Evolutionary conservation across 306 rosid genomes (phyloP).

Genomic region (Lagenaria siceraria): DNA sequence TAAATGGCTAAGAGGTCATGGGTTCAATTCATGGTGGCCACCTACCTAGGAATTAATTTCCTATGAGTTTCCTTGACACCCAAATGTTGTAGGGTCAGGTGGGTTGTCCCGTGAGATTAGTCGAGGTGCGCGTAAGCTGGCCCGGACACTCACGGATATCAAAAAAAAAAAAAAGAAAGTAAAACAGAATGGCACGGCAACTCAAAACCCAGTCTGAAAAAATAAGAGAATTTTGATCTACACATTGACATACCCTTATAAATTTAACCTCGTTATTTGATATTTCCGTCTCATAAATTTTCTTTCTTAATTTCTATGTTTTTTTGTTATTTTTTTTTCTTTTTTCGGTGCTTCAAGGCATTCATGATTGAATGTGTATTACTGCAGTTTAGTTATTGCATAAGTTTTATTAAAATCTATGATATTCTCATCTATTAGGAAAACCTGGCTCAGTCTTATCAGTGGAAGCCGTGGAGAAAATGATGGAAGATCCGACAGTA

Average conservation of each 20-base stretch:
- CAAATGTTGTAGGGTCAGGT: no score
- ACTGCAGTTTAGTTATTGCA: conserved; percentile 2
- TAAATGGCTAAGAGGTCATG: no score
- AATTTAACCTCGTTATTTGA: not conserved
- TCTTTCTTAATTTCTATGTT: not conserved
- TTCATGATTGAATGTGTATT: not conserved
- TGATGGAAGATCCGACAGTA: conserved; percentile 98
- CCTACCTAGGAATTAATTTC: no score
- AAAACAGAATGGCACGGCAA: not conserved
- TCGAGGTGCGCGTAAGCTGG: no score
- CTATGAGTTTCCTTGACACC: no score
- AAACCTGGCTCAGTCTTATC: conserved; percentile 42
- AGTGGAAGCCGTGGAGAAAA: conserved; percentile 94
- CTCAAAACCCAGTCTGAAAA: not conserved
- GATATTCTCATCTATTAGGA: conserved; percentile 29
- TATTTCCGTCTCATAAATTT: not conserved
- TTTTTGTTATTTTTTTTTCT: not conserved
- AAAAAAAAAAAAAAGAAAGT: no score
- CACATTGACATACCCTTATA: not conserved
- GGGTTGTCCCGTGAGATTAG: no score
- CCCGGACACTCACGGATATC: no score
- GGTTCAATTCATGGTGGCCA: no score
- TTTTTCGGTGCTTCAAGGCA: not conserved
- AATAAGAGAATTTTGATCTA: not conserved
- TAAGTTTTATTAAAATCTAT: conserved; percentile 10